Base-by-base conservation (phyloP, 2,329 filamentous ascomycete genomes). In the Alternaria solani region DNA sequence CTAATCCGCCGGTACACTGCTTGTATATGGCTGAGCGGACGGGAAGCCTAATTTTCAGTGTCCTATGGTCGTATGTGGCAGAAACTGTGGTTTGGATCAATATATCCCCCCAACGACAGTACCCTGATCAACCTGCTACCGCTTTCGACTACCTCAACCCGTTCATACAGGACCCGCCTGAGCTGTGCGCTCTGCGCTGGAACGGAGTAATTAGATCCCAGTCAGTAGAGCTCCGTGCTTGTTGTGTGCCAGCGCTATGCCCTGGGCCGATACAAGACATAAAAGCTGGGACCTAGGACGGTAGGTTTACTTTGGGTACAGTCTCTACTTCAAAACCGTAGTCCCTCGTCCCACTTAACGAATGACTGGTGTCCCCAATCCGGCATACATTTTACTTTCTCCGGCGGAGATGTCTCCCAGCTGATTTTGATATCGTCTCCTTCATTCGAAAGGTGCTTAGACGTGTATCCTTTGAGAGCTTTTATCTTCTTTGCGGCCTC, bases 321-420 rank as follows among this genome's bases (percentile, higher is more conserved):
- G 6, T 25, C 11, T 25, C 39, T 25, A 32, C 7, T 11, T 23
- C 30, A 30, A 2, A 2, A 14, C n/a, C 49, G 23, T 23, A 61
- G 12, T 8, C 58, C 58, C 41, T 61, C 58, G n/a, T 61, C 28
- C 62, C 62, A 67, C n/a, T n/a, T n/a, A n/a, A n/a, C n/a, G 46
- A 65, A 67, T 7, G 51, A 46, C 54, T 67, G 64, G 11, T 63
- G 55, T 39, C 58, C 44, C 52, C 65, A 55, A 28, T 61, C 51
- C 7, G 79, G 79, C 74, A 85, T 84, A 52, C 84, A 87, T 58
- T 80, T 83, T 25, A 86, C 81, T 58, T 76, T 70, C 7, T 75
- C 75, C 0, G 85, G 85, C 4, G 85, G 83, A 5, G 77, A 65
- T 1, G 44, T 59, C 14, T 75, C 65, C 84, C 84, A 87, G 5